Percentiles rank a stretch among this genome's conserved stretches.
phyloP scores from a whole-genome alignment of 495 filamentous ascomycete genomes.

The Hypoxylon subgilvum region DNA sequence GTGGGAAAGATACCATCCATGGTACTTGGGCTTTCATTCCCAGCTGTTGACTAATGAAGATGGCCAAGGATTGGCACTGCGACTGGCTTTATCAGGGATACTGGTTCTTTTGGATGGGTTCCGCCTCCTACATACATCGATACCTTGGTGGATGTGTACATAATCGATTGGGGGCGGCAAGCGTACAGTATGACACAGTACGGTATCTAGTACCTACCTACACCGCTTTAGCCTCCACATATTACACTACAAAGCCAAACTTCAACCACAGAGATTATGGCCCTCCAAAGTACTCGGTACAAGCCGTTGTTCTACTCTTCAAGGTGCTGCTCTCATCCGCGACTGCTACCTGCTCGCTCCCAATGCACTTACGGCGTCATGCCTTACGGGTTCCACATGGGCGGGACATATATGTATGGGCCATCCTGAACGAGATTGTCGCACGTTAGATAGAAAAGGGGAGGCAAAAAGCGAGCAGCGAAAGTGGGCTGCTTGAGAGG shows the following conservation, averaged over 20 bases:
- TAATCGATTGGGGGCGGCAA: slow-evolving; percentile 1
- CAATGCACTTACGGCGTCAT: not conserved
- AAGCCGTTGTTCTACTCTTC: slow-evolving; percentile 4
- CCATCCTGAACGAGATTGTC: slow-evolving; percentile 2
- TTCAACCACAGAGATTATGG: slow-evolving; percentile 13
- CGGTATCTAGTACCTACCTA: slow-evolving; percentile 22
- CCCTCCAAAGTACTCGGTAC: slow-evolving; percentile 9
- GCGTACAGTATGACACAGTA: not conserved
- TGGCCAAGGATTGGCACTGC: slow-evolving; percentile 34
- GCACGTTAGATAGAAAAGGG: slow-evolving; percentile 8
- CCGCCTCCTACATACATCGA: slow-evolving; percentile 18
- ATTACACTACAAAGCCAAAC: slow-evolving; percentile 16
- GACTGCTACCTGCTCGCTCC: not conserved
- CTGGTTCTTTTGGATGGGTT: slow-evolving; percentile 37
- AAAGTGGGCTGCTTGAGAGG: slow-evolving; percentile 8
- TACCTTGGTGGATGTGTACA: no score
- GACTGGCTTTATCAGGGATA: slow-evolving; percentile 36
- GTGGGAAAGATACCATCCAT: slow-evolving; percentile 26
- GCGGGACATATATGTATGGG: not conserved
- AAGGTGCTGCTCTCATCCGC: not conserved
- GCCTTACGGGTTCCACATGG: slow-evolving; percentile 8
- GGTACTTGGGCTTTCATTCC: slow-evolving; percentile 31
- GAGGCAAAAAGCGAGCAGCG: slow-evolving; percentile 16
- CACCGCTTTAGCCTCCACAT: slow-evolving; percentile 36
- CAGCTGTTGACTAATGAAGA: slow-evolving; percentile 32